Conservation (phyloP, 1,284 basidiomycete species). For the Apiotrichum mycotoxinovorans region DNA sequence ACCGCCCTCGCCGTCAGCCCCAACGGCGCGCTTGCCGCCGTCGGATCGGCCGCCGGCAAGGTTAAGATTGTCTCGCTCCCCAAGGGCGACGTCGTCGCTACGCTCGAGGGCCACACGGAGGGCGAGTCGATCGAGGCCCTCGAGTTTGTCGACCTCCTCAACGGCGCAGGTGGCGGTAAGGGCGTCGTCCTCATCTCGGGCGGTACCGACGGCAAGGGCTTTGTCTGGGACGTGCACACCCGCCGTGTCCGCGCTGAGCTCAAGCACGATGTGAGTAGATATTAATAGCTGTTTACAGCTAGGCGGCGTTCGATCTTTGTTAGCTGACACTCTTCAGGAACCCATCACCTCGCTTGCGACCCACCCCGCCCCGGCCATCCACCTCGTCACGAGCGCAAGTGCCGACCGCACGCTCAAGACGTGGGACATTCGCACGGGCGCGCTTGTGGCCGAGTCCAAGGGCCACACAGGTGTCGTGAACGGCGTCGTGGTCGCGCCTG, state of each 20-base stretch:
- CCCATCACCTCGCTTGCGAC: constrained; percentile 76
- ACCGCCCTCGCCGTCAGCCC: constrained; percentile 81
- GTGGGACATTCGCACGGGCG: constrained; percentile 87
- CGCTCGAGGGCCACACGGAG: constrained; percentile 77
- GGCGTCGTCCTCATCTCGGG: constrained; percentile 74
- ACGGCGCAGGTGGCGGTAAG: constrained; percentile 54
- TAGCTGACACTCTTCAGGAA: constrained; percentile 55
- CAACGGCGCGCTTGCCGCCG: constrained; percentile 77
- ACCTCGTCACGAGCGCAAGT: constrained; percentile 76
- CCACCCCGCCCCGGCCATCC: constrained; percentile 63
- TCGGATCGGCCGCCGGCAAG: constrained; percentile 78
- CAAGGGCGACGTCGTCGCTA: constrained; percentile 77
- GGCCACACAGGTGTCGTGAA: constrained; percentile 82
- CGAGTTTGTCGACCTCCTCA: constrained; percentile 74
- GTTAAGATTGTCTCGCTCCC: constrained; percentile 79
- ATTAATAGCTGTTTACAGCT: background rate
- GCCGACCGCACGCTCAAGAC: constrained; percentile 82
- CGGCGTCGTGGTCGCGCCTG: constrained; percentile 62
- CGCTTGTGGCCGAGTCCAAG: constrained; percentile 70
- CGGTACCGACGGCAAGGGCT: constrained; percentile 88
- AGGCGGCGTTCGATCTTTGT: background rate
- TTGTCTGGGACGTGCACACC: constrained; percentile 88
- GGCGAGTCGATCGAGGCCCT: constrained; percentile 89
- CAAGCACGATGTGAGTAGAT: constrained; percentile 64
- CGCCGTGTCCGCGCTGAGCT: constrained; percentile 75